Evolutionary conservation across 306 rosid genomes (phyloP).

Genomic region (Medicago arabica): DNA sequence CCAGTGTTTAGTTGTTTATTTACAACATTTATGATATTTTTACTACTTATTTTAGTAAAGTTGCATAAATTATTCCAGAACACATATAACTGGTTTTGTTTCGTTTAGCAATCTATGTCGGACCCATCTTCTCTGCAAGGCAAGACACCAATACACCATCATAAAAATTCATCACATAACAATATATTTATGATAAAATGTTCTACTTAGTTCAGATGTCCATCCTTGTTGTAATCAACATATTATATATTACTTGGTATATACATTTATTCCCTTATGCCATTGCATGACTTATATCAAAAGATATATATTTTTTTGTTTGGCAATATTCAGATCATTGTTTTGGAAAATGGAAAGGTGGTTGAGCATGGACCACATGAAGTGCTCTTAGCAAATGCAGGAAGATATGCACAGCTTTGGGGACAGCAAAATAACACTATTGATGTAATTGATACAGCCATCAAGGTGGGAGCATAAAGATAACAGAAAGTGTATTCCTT

Average conservation of each 20-base stretch:
- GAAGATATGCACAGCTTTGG: constrained; percentile 99
- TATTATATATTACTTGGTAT: background rate
- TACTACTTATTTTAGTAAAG: background rate
- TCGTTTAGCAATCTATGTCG: constrained; percentile 7
- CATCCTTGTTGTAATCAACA: no score
- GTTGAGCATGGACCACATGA: constrained; percentile 96
- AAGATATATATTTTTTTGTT: background rate
- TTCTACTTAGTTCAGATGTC: no score
- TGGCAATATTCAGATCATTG: constrained; percentile 69
- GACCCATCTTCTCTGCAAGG: background rate
- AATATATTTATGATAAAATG: constrained; percentile 5
- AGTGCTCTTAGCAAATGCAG: constrained; percentile 72
- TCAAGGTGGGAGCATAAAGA: constrained; percentile 54
- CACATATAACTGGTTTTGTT: constrained; percentile 12
- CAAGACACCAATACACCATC: constrained; percentile 5
- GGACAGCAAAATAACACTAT: constrained; percentile 88
- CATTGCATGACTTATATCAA: background rate
- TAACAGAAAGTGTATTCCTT: constrained; percentile 21
- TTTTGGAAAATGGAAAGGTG: constrained; percentile 92
- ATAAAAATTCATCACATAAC: background rate
- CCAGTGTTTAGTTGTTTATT: background rate
- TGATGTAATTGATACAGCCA: constrained; percentile 72
- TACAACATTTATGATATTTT: background rate
- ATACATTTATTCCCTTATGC: background rate
- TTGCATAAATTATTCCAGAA: constrained; percentile 18